Conservation (phyloP, 2,329 filamentous ascomycete species). For the Monilinia fructicola region DNA sequence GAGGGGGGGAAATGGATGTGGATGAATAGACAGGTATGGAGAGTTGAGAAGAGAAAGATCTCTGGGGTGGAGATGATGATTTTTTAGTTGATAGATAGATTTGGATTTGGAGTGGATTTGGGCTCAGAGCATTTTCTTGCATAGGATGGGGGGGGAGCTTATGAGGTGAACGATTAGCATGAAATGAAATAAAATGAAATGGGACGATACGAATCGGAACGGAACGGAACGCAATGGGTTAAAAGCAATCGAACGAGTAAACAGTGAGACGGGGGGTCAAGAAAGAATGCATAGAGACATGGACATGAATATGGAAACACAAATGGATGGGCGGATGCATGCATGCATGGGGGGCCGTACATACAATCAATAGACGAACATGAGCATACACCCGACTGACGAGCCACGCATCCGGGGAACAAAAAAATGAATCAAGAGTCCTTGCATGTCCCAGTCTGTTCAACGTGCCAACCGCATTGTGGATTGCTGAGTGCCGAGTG, state of each 20-base stretch:
- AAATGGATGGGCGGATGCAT: neutral
- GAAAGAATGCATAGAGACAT: no score
- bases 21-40: constrained; percentile 12
- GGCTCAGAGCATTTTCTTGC: neutral
- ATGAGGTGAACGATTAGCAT: neutral
- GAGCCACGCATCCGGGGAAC: no score
- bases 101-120: neutral
- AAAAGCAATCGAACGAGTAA: neutral
- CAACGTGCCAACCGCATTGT: no score
- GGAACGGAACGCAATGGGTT: neutral
- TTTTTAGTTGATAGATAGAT: neutral
- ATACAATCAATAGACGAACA: neutral
- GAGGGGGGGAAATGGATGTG: constrained; percentile 31
- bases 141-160: neutral
- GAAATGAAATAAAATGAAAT: neutral
- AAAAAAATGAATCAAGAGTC: no score
- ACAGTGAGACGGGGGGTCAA: no score
- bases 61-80: neutral
- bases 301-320: no score
- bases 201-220: no score
- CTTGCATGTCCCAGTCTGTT: no score
- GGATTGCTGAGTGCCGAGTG: no score
- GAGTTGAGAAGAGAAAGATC: neutral
- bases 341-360: no score
- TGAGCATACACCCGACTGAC: neutral